Evolutionary conservation across 345 rosid genomes (phyloP).

Genomic region (Gossypium turneri): DNA sequence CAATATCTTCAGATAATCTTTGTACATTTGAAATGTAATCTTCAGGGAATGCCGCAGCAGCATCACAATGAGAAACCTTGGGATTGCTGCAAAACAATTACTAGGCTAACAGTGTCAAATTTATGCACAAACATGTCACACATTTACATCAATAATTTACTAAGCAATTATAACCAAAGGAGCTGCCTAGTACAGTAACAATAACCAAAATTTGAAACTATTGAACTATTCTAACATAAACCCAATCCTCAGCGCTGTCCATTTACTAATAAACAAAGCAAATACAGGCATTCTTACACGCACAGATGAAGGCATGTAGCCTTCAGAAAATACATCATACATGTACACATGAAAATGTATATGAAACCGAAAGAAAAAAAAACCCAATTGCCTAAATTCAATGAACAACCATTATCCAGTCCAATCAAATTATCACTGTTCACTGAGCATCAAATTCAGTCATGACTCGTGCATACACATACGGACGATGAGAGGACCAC

Average conservation of each 20-base stretch:
- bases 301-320: background rate
- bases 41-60: slow-evolving; percentile 57
- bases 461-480: background rate
- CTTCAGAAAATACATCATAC: background rate
- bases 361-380: background rate
- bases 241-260: background rate
- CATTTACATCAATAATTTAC: background rate
- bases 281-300: background rate
- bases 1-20: slow-evolving; percentile 36
- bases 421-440: background rate
- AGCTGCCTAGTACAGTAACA: background rate
- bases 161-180: background rate
- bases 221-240: background rate
- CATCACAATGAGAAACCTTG: slow-evolving; percentile 85
- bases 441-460: background rate
- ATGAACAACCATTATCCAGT: background rate
- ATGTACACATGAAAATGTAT: background rate
- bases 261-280: background rate
- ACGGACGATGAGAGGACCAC: background rate
- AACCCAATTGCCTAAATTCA: background rate
- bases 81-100: slow-evolving; percentile 37
- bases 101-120: background rate
- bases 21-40: slow-evolving; percentile 47
- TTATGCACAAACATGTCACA: background rate
- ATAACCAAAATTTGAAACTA: background rate